Percentiles rank a stretch among this genome's conserved stretches.
These are phyloP conservation scores for Papiliotrema terrestris DNA, from an alignment of 1,284 basidiomycete genomes.

Conservation along the genomic window DNA sequence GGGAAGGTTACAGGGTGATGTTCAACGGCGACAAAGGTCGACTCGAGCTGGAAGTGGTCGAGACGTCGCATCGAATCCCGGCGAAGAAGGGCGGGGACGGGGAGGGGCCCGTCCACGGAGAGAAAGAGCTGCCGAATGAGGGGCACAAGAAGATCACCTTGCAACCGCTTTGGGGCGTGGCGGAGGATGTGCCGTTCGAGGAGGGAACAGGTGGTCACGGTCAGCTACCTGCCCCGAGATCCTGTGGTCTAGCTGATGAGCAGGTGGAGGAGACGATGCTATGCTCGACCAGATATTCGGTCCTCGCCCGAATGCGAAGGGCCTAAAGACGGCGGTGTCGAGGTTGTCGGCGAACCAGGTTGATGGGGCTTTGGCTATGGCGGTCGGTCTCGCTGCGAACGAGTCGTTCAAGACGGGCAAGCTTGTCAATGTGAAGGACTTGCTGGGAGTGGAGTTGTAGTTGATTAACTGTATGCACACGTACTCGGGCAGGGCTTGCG, in stretches of 20 bases:
- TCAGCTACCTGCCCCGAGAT: slow-evolving; percentile 2
- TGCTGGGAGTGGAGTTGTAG: slow-evolving; percentile 29
- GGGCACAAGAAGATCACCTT: slow-evolving; percentile 54
- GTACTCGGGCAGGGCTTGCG: not conserved
- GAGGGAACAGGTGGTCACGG: slow-evolving; percentile 55
- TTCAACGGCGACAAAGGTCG: slow-evolving; percentile 58
- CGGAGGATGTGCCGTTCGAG: slow-evolving; percentile 51
- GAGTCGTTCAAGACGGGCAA: slow-evolving; percentile 56
- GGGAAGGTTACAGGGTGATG: slow-evolving; percentile 57
- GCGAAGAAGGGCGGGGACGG: slow-evolving; percentile 11
- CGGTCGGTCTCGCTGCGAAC: slow-evolving; percentile 56
- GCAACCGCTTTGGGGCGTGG: slow-evolving; percentile 54
- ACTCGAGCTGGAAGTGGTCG: slow-evolving; percentile 58
- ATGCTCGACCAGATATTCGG: slow-evolving; percentile 58
- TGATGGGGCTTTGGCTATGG: slow-evolving; percentile 57
- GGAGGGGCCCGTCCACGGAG: slow-evolving; percentile 45
- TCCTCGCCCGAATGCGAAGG: slow-evolving; percentile 48
- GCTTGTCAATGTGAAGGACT: slow-evolving; percentile 48
- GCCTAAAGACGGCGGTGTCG: slow-evolving; percentile 52
- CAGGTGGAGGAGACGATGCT: slow-evolving; percentile 53
- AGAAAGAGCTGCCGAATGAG: slow-evolving; percentile 52
- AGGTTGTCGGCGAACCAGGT: slow-evolving; percentile 54
- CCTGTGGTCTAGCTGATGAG: not conserved
- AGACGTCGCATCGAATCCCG: slow-evolving; percentile 43
- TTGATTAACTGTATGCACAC: not conserved